Conservation (phyloP, 192 early-diverging fungal genomes). For the Phycomyces nitens region DNA sequence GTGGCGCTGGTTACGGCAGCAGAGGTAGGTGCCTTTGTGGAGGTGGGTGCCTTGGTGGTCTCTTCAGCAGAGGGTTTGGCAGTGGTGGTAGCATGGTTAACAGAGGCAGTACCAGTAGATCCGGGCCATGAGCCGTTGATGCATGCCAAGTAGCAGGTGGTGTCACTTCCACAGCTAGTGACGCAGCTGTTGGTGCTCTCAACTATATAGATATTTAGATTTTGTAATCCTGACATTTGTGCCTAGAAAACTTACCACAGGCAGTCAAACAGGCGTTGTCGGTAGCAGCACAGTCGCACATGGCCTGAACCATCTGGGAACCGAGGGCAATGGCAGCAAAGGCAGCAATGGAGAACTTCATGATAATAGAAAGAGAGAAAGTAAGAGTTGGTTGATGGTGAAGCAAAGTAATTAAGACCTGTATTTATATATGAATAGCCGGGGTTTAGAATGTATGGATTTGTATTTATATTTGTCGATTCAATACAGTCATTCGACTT, state of each 20-base stretch:
- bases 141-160: neutral
- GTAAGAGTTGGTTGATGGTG: neutral
- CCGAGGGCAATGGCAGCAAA: constrained; percentile 4
- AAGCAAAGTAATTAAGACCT: too few species aligned
- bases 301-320: neutral
- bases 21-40: neutral
- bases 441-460: too few species aligned
- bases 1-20: neutral
- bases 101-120: neutral
- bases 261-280: constrained; percentile 2
- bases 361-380: neutral
- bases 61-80: neutral
- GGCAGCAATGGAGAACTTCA: constrained; percentile 3
- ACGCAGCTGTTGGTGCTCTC: neutral
- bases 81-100: neutral
- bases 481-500: too few species aligned
- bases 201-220: neutral
- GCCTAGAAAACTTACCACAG: constrained; percentile 14
- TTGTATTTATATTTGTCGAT: too few species aligned
- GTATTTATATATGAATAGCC: neutral
- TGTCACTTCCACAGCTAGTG: neutral
- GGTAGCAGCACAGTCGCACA: neutral
- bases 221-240: too few species aligned
- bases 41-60: neutral
- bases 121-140: constrained; percentile 3